Percentiles rank a stretch among this genome's conserved stretches.
Conservation (phyloP, 2,329 filamentous ascomycete genomes). For the Cryoendolithus antarcticus region DNA sequence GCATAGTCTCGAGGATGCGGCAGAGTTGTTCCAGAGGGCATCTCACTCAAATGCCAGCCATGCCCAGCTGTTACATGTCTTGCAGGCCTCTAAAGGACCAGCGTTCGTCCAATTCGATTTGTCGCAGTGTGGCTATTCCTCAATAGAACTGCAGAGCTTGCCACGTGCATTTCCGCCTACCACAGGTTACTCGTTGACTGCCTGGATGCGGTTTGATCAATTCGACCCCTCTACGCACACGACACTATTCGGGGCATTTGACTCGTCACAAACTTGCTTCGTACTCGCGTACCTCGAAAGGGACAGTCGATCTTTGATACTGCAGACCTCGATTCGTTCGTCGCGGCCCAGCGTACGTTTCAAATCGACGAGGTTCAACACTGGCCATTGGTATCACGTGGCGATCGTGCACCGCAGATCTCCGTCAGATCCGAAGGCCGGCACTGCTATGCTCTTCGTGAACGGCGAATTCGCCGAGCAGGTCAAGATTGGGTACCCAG, state of each 20-base stretch:
- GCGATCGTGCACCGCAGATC: conserved; percentile 62
- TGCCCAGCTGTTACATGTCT: conserved; percentile 61
- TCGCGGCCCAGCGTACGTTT: conserved; percentile 83
- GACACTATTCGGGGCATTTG: conserved; percentile 90
- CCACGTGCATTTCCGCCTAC: conserved; percentile 73
- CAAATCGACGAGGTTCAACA: conserved; percentile 65
- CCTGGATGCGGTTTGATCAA: conserved; percentile 78
- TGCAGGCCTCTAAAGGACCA: conserved; percentile 62
- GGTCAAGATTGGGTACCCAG: conserved; percentile 76
- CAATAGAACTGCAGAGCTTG: conserved; percentile 75
- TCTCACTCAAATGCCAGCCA: conserved; percentile 40
- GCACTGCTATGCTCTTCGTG: conserved; percentile 66
- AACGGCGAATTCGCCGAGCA: conserved; percentile 92
- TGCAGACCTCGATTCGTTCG: conserved; percentile 87
- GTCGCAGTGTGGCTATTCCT: conserved; percentile 74
- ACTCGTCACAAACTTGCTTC: conserved; percentile 84
- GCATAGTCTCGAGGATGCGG: conserved; percentile 68
- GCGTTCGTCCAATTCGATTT: conserved; percentile 91
- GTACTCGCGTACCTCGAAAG: conserved; percentile 86
- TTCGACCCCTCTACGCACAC: conserved; percentile 82
- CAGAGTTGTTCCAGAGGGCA: conserved; percentile 55
- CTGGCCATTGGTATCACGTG: conserved; percentile 83
- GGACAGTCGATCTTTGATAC: conserved; percentile 84
- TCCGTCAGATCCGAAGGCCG: conserved; percentile 15
- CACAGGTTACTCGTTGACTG: conserved; percentile 76